A percentile compares a stretch with the other conserved stretches of the same genome.
Evolutionary conservation across 2,329 filamentous ascomycete species (phyloP).

Genomic region (Cephalotrichum gorgonifer): DNA sequence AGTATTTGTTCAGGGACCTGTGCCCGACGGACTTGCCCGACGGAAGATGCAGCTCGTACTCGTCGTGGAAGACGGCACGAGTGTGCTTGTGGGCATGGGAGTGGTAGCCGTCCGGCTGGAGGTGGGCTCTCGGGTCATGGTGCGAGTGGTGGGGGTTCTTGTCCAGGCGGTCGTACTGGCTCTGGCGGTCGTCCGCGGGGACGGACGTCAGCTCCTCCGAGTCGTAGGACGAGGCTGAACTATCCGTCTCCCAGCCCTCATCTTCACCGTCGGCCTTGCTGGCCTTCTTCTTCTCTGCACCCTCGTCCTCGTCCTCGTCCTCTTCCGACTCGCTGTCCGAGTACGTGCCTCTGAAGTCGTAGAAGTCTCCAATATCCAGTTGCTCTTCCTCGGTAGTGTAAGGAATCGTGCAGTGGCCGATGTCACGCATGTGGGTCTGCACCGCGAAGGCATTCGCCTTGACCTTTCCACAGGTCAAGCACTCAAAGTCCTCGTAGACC

Average conservation of each 20-base stretch:
- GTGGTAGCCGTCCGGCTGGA: slow-evolving; percentile 67
- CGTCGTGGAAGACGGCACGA: slow-evolving; percentile 76
- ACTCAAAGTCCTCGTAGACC: slow-evolving; percentile 71
- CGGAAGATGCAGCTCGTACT: slow-evolving; percentile 88
- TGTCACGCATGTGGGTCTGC: slow-evolving; percentile 96
- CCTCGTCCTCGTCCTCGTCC: slow-evolving; percentile 40
- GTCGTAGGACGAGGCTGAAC: slow-evolving; percentile 76
- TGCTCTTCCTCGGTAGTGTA: slow-evolving; percentile 84
- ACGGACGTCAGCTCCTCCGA: slow-evolving; percentile 75
- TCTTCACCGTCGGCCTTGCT: slow-evolving; percentile 41
- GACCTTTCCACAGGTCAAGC: slow-evolving; percentile 76
- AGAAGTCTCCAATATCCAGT: slow-evolving; percentile 89
- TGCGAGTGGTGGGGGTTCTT: slow-evolving; percentile 69
- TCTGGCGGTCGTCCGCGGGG: slow-evolving; percentile 60
- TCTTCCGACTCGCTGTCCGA: slow-evolving; percentile 68
- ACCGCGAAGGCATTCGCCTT: slow-evolving; percentile 70
- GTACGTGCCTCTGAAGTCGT: slow-evolving; percentile 94
- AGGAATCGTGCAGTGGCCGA: slow-evolving; percentile 92
- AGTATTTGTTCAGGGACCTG: slow-evolving; percentile 78
- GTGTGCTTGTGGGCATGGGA: slow-evolving; percentile 70
- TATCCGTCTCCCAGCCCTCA: slow-evolving; percentile 94
- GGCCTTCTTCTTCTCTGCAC: slow-evolving; percentile 37
- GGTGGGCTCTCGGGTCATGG: slow-evolving; percentile 60
- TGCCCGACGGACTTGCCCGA: slow-evolving; percentile 85
- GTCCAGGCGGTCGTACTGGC: slow-evolving; percentile 62